Conservation (phyloP, 192 early-diverging fungal species). For the Coemansia sp. region DNA sequence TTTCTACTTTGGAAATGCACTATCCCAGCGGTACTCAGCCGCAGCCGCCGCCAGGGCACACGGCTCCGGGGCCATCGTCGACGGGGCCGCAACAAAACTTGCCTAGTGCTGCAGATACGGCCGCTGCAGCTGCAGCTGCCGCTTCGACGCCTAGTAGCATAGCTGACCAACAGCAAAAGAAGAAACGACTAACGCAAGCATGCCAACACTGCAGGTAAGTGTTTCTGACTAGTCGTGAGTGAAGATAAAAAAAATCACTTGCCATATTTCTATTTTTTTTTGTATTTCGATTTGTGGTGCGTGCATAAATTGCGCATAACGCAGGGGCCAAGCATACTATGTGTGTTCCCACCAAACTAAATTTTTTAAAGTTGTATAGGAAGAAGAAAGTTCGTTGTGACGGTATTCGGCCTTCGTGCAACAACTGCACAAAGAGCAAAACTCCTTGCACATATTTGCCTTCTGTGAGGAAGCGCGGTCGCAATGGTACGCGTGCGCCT, state of each 20-base stretch:
- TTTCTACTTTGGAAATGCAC: background rate
- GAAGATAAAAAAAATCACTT: background rate
- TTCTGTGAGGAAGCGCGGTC: conserved; percentile 48
- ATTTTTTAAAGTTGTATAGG: conserved; percentile 20
- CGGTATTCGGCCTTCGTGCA: conserved; percentile 56
- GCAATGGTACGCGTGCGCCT: conserved; percentile 36
- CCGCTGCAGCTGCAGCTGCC: background rate
- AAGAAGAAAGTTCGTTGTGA: conserved; percentile 59
- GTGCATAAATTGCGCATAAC: conserved; percentile 19
- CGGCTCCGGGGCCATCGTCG: background rate
- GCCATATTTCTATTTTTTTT: background rate
- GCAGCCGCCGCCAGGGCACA: background rate
- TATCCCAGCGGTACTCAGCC: background rate
- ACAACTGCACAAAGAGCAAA: conserved; percentile 53
- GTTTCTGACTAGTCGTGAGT: background rate
- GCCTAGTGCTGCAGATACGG: background rate
- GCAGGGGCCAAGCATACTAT: conserved; percentile 9
- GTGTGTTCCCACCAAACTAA: background rate
- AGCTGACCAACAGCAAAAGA: conserved; percentile 35
- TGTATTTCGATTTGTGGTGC: background rate
- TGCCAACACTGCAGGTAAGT: conserved; percentile 57
- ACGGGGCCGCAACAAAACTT: background rate
- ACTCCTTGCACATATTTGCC: conserved; percentile 46
- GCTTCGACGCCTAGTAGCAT: background rate
- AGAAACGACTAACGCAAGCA: conserved; percentile 57